Evolutionary conservation across 192 early-diverging fungal species (phyloP).

Genomic region (Helicostylum pulchrum): DNA sequence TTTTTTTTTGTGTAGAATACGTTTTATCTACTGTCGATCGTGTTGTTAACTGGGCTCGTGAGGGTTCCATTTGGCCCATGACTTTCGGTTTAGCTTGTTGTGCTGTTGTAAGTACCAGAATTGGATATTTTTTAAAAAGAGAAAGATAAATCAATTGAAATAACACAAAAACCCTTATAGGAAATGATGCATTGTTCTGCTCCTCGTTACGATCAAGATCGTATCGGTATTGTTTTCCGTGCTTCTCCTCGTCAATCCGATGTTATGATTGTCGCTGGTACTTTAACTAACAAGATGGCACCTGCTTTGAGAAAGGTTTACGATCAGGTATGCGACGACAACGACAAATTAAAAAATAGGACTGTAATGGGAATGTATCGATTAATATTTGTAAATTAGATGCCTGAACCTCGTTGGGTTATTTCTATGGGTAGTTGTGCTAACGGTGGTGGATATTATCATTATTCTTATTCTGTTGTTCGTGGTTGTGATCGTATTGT

Average conservation of each 20-base stretch:
- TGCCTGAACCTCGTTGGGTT: slow-evolving; percentile 98
- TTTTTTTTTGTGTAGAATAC: slow-evolving; percentile 56
- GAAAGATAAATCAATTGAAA: not conserved
- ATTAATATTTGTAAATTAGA: slow-evolving; percentile 39
- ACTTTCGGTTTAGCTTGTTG: slow-evolving; percentile 91
- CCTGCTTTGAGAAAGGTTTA: slow-evolving; percentile 70
- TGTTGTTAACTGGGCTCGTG: slow-evolving; percentile 90
- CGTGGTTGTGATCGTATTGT: slow-evolving; percentile 96
- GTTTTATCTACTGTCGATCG: slow-evolving; percentile 89
- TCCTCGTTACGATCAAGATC: slow-evolving; percentile 96
- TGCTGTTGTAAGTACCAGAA: slow-evolving; percentile 54
- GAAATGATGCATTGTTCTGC: slow-evolving; percentile 99
- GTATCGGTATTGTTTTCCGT: slow-evolving; percentile 95
- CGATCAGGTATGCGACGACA: slow-evolving; percentile 46
- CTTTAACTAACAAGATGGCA: slow-evolving; percentile 99
- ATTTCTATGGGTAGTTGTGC: slow-evolving; percentile 99
- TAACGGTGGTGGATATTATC: slow-evolving; percentile 98
- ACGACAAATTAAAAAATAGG: no score
- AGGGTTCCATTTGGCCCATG: slow-evolving; percentile 89
- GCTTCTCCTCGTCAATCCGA: slow-evolving; percentile 96
- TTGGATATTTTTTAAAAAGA: not conserved
- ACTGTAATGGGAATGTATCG: not conserved
- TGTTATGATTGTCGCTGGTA: slow-evolving; percentile 99
- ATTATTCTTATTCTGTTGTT: slow-evolving; percentile 96
- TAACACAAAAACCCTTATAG: slow-evolving; percentile 32